phyloP scores from a whole-genome alignment of 1,139 yeast genomes.

The Geotrichum aggregatum region DNA sequence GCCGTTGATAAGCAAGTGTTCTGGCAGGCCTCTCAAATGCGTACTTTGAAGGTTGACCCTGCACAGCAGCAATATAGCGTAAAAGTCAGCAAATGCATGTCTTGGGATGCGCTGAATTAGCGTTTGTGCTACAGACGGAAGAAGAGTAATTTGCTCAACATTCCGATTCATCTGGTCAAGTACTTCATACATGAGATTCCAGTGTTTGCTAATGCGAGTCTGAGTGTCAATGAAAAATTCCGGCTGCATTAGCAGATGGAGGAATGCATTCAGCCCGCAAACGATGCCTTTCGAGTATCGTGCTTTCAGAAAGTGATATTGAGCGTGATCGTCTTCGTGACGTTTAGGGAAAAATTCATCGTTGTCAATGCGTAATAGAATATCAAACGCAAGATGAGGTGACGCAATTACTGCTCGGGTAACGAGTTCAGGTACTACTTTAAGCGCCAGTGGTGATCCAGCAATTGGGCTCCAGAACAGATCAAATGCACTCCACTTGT shows the following conservation, averaged over 20 bases:
- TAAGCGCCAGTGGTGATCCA: conserved; percentile 11
- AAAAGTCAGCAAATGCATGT: conserved; percentile 24
- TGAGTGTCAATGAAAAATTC: neutral
- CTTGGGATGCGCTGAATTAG: conserved; percentile 25
- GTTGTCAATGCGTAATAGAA: conserved; percentile 23
- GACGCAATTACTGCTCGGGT: conserved; percentile 9
- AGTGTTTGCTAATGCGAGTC: conserved; percentile 16
- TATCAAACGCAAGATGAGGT: conserved; percentile 23
- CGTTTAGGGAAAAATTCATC: neutral
- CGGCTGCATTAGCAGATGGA: conserved; percentile 18
- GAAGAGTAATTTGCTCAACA: conserved; percentile 20
- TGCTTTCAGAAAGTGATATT: conserved; percentile 12
- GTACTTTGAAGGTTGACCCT: conserved; percentile 22
- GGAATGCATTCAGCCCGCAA: conserved; percentile 20
- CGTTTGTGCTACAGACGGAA: conserved; percentile 24
- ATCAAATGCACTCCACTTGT: conserved; percentile 3
- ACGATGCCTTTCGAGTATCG: conserved; percentile 11
- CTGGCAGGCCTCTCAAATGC: conserved; percentile 17
- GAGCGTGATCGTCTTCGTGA: neutral
- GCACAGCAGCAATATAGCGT: conserved; percentile 25
- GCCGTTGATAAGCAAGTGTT: conserved; percentile 21
- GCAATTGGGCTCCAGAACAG: conserved; percentile 23
- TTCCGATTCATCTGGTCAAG: conserved; percentile 21
- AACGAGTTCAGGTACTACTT: conserved; percentile 6
- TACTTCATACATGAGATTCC: conserved; percentile 23